A percentile compares a stretch with the other conserved stretches of the same genome.
phyloP scores from a whole-genome alignment of 2,329 filamentous ascomycete genomes.

The Leptographium procerum region DNA sequence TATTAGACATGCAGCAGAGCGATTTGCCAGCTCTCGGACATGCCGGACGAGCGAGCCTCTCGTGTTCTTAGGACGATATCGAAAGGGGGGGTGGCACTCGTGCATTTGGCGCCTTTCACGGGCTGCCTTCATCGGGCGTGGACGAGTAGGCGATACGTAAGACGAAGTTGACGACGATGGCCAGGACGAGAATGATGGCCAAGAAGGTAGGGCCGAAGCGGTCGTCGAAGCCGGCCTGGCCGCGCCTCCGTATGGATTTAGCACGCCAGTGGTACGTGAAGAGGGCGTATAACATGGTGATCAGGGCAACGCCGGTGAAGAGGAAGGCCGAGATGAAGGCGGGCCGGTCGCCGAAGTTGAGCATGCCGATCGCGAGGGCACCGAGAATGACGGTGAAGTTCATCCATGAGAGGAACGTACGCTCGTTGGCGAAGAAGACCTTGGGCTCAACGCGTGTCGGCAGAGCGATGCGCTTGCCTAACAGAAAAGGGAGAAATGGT shows the following conservation, averaged over 20 bases:
- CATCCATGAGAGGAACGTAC: constrained; percentile 97
- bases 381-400: constrained; percentile 99
- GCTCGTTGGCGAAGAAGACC: constrained; percentile 99
- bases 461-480: constrained; percentile 96
- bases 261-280: constrained; percentile 96
- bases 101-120: background rate
- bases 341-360: constrained; percentile 93
- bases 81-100: background rate
- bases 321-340: constrained; percentile 89
- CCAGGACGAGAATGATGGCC: constrained; percentile 72
- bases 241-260: constrained; percentile 78
- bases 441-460: constrained; percentile 97
- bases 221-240: constrained; percentile 94
- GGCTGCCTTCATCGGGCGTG: constrained; percentile 2
- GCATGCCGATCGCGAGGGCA: constrained; percentile 87
- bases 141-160: constrained; percentile 51
- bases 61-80: no score
- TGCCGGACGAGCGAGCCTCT: no score
- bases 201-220: constrained; percentile 86
- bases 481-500: constrained; percentile 2
- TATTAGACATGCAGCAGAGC: background rate
- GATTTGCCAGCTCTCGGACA: no score
- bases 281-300: constrained; percentile 89
- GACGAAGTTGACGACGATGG: constrained; percentile 94
- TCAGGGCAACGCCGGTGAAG: constrained; percentile 90